Percentiles rank a stretch among this genome's conserved stretches.
Conservation (phyloP, 148 eudicot species). For the Diospyros kaki region DNA sequence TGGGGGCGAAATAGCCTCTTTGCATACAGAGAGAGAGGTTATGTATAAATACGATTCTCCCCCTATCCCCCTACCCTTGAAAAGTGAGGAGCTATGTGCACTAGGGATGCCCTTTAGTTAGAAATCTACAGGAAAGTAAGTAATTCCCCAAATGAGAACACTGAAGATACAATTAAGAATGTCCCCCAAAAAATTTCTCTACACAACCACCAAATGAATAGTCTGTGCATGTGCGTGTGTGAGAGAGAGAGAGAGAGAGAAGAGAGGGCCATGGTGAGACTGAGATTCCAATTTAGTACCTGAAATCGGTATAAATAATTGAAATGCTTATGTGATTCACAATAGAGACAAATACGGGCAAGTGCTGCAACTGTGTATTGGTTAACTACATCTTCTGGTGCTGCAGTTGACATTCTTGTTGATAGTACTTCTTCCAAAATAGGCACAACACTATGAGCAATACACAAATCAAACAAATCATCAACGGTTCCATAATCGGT, state of each 20-base stretch:
- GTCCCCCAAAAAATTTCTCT: neutral
- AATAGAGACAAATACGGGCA: conserved; percentile 77
- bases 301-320: conserved; percentile 84
- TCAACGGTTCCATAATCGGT: conserved; percentile 96
- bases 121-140: too few relatives aligned
- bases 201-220: neutral
- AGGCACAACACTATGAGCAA: conserved; percentile 80
- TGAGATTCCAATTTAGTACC: conserved; percentile 38
- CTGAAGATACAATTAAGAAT: neutral
- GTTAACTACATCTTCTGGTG: conserved; percentile 41
- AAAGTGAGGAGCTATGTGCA: too few relatives aligned
- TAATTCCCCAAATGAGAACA: neutral
- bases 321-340: conserved; percentile 86
- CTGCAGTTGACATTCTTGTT: conserved; percentile 45
- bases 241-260: neutral
- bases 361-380: conserved; percentile 75
- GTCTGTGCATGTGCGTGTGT: neutral
- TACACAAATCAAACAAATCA: conserved; percentile 71
- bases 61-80: too few relatives aligned
- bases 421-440: conserved; percentile 84
- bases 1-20: too few relatives aligned
- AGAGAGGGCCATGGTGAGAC: neutral
- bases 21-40: too few relatives aligned
- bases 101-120: too few relatives aligned
- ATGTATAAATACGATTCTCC: too few relatives aligned